Conservation (phyloP, 2,329 filamentous ascomycete species). For the Dothideomycetidae sp. region DNA sequence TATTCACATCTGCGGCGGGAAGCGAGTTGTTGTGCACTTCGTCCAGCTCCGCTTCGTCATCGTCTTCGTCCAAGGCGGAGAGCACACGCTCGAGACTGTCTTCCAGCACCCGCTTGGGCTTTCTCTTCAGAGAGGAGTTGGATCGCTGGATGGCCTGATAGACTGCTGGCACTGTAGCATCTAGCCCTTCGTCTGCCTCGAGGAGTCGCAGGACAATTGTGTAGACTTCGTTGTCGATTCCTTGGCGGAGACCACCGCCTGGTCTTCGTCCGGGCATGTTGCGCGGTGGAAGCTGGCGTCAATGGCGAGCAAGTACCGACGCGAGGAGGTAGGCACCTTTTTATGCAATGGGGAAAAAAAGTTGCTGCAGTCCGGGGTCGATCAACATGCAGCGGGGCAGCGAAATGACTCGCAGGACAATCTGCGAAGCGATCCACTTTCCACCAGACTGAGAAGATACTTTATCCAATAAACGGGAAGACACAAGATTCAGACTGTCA, state of each 20-base stretch:
- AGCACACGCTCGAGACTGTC: constrained; percentile 75
- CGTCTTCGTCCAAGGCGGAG: constrained; percentile 53
- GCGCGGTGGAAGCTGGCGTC: too few relatives aligned
- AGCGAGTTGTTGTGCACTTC: constrained; percentile 19
- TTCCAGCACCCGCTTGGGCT: constrained; percentile 68
- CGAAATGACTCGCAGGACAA: too few relatives aligned
- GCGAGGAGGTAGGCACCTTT: too few relatives aligned
- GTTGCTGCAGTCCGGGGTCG: too few relatives aligned
- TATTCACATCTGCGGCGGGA: constrained; percentile 31
- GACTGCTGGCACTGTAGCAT: constrained; percentile 45
- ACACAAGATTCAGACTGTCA: too few relatives aligned
- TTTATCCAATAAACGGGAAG: too few relatives aligned
- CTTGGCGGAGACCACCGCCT: constrained; percentile 24
- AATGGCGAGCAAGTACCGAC: too few relatives aligned
- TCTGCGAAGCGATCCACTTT: too few relatives aligned
- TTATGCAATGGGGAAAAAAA: too few relatives aligned
- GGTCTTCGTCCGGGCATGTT: constrained; percentile 16
- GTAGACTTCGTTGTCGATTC: constrained; percentile 45
- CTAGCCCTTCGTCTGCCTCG: constrained; percentile 43
- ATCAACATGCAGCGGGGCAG: too few relatives aligned
- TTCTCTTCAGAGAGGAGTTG: constrained; percentile 72
- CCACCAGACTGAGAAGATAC: too few relatives aligned
- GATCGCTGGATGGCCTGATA: constrained; percentile 73
- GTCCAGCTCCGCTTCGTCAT: constrained; percentile 38
- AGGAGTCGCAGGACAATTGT: constrained; percentile 65